Conservation (phyloP, 2,329 filamentous ascomycete genomes). For the Ophiostoma sp. region DNA sequence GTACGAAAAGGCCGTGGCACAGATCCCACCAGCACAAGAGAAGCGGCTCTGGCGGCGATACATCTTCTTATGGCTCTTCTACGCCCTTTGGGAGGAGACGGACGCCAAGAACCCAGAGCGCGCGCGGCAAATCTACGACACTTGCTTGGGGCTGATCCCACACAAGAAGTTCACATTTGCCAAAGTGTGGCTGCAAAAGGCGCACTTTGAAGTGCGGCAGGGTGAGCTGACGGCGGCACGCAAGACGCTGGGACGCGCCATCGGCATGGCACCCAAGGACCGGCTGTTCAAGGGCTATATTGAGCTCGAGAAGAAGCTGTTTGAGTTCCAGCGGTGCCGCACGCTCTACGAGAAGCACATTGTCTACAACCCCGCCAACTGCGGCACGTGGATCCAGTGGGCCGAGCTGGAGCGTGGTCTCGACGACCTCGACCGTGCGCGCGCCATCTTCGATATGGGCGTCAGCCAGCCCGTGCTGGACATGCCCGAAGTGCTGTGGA, state of each 20-base stretch:
- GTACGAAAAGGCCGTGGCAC: slow-evolving; percentile 93
- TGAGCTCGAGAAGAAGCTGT: slow-evolving; percentile 86
- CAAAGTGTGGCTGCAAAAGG: slow-evolving; percentile 92
- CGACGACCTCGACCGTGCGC: slow-evolving; percentile 82
- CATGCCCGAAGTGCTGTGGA: slow-evolving; percentile 98
- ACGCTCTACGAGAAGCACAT: slow-evolving; percentile 93
- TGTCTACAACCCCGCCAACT: slow-evolving; percentile 86
- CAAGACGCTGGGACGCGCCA: slow-evolving; percentile 84
- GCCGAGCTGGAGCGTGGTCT: slow-evolving; percentile 89
- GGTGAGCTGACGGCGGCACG: slow-evolving; percentile 75
- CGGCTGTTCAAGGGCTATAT: slow-evolving; percentile 93
- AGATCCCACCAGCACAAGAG: slow-evolving; percentile 91
- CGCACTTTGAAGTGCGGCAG: slow-evolving; percentile 90
- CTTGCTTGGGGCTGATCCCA: slow-evolving; percentile 82
- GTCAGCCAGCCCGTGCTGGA: slow-evolving; percentile 80
- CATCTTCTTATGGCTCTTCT: slow-evolving; percentile 97
- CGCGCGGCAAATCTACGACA: slow-evolving; percentile 85
- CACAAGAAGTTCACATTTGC: slow-evolving; percentile 98
- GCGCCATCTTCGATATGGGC: slow-evolving; percentile 90
- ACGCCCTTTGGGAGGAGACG: slow-evolving; percentile 92
- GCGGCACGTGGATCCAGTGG: slow-evolving; percentile 94
- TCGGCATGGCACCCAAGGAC: slow-evolving; percentile 95
- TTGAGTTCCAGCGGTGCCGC: slow-evolving; percentile 89
- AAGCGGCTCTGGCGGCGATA: slow-evolving; percentile 97
- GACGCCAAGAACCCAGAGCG: slow-evolving; percentile 76